Percentiles rank a stretch among this genome's conserved stretches.
phyloP scores from a whole-genome alignment of 768 basidiomycete genomes.

The Russula lepida region DNA sequence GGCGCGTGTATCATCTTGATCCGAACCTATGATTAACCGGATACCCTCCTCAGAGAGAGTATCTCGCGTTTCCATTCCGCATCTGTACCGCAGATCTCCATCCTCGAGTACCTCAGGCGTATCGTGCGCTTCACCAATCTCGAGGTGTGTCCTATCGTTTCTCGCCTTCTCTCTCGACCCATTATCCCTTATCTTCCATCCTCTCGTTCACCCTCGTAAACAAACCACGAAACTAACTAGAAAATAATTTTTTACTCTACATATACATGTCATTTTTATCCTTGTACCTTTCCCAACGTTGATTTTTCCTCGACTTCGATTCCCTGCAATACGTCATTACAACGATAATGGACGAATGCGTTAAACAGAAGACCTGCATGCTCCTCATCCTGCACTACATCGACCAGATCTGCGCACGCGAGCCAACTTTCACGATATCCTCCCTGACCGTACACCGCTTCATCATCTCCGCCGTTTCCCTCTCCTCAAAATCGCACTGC shows the following conservation, averaged over 20 bases:
- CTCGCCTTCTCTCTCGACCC: neutral
- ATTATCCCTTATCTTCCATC: slow-evolving; percentile 7
- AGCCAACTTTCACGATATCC: slow-evolving; percentile 84
- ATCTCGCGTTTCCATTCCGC: slow-evolving; percentile 96
- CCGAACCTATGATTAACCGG: neutral
- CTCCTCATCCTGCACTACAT: slow-evolving; percentile 83
- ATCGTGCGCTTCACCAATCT: slow-evolving; percentile 94
- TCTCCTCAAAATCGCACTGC: slow-evolving; percentile 90
- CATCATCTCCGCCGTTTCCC: slow-evolving; percentile 86
- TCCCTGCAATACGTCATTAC: neutral
- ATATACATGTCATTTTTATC: neutral
- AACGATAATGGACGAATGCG: neutral
- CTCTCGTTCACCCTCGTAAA: neutral
- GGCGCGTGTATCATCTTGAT: neutral
- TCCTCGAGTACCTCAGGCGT: slow-evolving; percentile 88
- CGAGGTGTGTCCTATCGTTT: slow-evolving; percentile 50
- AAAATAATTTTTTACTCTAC: neutral
- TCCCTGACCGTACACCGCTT: slow-evolving; percentile 98
- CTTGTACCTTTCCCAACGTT: neutral
- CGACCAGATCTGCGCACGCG: slow-evolving; percentile 85
- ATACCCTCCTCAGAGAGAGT: slow-evolving; percentile 48
- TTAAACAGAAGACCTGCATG: slow-evolving; percentile 63
- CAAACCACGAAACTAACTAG: neutral
- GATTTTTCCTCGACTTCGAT: neutral
- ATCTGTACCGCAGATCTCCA: slow-evolving; percentile 76